These are phyloP conservation scores for Polychaeton citri DNA, from an alignment of 2,329 filamentous ascomycete species.

Conservation along the genomic window DNA sequence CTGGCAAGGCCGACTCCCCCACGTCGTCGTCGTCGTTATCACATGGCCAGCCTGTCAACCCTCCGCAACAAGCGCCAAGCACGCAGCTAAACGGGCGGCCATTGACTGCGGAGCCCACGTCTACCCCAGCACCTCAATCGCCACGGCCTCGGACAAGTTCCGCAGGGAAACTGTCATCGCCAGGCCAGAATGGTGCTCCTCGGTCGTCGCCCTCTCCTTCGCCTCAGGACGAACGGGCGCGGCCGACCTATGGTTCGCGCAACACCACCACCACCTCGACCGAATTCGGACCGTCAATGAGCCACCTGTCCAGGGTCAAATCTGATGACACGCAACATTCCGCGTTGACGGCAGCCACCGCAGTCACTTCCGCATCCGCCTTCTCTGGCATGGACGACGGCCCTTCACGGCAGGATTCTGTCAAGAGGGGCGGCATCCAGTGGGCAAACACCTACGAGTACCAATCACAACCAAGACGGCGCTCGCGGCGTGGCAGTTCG, in stretches of 20 bases:
- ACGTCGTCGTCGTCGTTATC: background rate
- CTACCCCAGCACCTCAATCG: no score
- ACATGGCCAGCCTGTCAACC: no score
- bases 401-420: background rate
- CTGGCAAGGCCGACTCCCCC: constrained; percentile 5
- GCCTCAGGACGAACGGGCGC: background rate
- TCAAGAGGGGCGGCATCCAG: background rate
- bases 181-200: background rate
- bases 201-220: constrained; percentile 2
- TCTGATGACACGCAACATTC: background rate
- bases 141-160: no score
- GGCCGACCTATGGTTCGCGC: constrained; percentile 1
- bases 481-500: background rate
- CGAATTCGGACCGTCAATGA: no score
- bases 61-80: no score
- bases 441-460: background rate
- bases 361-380: background rate
- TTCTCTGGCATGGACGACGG: background rate
- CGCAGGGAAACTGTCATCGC: background rate
- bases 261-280: constrained; percentile 1
- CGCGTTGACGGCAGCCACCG: background rate
- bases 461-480: background rate
- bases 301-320: background rate
- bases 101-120: no score
- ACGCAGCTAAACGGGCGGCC: no score